Evolutionary conservation across 2,329 filamentous ascomycete species (phyloP).

Genomic region (Talaromyces sp.): DNA sequence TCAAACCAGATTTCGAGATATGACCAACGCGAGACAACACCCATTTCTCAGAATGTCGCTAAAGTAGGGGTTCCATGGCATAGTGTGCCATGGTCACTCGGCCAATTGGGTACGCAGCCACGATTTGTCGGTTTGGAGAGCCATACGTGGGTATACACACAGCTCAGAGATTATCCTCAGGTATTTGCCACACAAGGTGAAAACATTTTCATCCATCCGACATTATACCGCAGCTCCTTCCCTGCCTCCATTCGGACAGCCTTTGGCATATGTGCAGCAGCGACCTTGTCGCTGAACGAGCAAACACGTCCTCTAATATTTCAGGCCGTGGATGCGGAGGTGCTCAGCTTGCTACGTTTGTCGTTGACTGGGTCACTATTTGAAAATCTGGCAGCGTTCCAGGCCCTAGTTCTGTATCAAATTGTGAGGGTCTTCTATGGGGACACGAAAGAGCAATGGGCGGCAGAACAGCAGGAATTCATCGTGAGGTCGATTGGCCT

Average conservation of each 20-base stretch:
- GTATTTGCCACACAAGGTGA: not conserved
- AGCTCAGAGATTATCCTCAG: not conserved
- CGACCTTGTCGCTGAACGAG: not conserved
- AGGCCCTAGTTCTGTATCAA: slow-evolving; percentile 12
- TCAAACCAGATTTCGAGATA: not conserved
- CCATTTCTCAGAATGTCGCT: not conserved
- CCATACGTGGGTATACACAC: not conserved
- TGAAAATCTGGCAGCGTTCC: not conserved
- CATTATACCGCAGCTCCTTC: not conserved
- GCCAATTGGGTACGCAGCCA: not conserved
- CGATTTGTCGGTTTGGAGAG: not conserved
- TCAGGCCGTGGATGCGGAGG: not conserved
- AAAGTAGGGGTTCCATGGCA: not conserved
- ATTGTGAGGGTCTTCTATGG: slow-evolving; percentile 10
- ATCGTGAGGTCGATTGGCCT: not conserved
- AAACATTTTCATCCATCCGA: slow-evolving; percentile 6
- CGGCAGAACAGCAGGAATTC: slow-evolving; percentile 2
- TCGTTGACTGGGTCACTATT: not conserved
- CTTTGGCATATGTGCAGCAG: slow-evolving; percentile 1
- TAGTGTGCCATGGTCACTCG: not conserved
- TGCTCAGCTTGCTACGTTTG: not conserved
- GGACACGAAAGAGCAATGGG: not conserved
- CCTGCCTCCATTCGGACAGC: not conserved
- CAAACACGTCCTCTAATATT: not conserved
- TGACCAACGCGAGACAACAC: not conserved